Conservation (phyloP, 208 protist genomes). For the Leishmania major region DNA sequence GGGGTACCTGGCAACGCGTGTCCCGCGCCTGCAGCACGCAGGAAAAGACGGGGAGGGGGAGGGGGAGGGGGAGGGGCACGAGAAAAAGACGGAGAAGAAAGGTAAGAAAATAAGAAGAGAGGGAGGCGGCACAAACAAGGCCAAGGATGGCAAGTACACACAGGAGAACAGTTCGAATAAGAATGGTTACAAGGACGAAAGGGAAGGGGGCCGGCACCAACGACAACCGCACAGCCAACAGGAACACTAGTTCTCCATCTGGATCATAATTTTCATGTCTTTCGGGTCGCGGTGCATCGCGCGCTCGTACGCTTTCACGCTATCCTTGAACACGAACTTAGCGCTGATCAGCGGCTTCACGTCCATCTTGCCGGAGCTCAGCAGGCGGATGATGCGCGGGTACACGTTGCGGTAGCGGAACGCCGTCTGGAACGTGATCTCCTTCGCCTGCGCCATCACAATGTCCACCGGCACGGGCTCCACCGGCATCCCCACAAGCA, state of each 20-base stretch:
- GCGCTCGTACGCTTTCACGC: constrained; percentile 45
- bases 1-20: neutral
- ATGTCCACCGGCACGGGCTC: constrained; percentile 40
- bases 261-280: constrained; percentile 59
- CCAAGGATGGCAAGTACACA: neutral
- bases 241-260: constrained; percentile 32
- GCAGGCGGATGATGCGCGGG: constrained; percentile 39
- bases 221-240: neutral
- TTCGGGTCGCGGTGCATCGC: constrained; percentile 39
- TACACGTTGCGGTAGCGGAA: constrained; percentile 58
- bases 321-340: constrained; percentile 46
- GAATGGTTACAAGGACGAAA: neutral
- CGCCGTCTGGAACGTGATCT: constrained; percentile 58
- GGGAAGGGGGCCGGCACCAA: neutral
- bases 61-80: neutral
- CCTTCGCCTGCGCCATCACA: constrained; percentile 48
- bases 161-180: neutral
- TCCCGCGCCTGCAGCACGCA: neutral
- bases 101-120: too few species aligned
- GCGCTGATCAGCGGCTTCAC: constrained; percentile 61
- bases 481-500: constrained; percentile 56
- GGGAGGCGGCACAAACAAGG: neutral
- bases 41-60: neutral
- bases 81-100: neutral
- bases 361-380: constrained; percentile 52